Evolutionary conservation across 352 stramenopile species (phyloP).

Genomic region (Phytophthora aleatoria): DNA sequence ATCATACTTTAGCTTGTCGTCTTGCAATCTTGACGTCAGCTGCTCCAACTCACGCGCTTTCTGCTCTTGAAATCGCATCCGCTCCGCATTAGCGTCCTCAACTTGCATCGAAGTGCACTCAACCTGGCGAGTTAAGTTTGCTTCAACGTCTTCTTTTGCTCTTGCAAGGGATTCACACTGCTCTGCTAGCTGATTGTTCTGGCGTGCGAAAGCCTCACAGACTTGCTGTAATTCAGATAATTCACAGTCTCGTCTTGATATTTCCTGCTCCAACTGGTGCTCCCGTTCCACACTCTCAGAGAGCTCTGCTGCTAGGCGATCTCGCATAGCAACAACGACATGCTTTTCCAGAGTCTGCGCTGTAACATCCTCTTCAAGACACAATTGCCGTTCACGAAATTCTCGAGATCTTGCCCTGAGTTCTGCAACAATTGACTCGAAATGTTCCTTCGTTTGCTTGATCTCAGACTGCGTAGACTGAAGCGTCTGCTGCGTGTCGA

Average conservation of each 20-base stretch:
- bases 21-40: slow-evolving; percentile 28
- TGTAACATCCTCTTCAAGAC: slow-evolving; percentile 22
- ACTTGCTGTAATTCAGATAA: slow-evolving; percentile 2
- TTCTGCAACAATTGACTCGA: slow-evolving; percentile 14
- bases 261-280: slow-evolving; percentile 3
- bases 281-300: slow-evolving; percentile 3
- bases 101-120: slow-evolving; percentile 20
- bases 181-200: slow-evolving; percentile 10
- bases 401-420: slow-evolving; percentile 16
- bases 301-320: slow-evolving; percentile 12
- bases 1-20: slow-evolving; percentile 8
- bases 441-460: slow-evolving; percentile 15
- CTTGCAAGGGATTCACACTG: slow-evolving; percentile 11
- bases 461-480: slow-evolving; percentile 37
- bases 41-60: slow-evolving; percentile 44
- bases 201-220: slow-evolving; percentile 1
- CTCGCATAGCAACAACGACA: slow-evolving; percentile 1
- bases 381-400: slow-evolving; percentile 12
- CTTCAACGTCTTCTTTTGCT: slow-evolving; percentile 6
- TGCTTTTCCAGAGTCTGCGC: slow-evolving; percentile 11
- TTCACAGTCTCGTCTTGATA: slow-evolving; percentile 12
- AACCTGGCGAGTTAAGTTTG: slow-evolving; percentile 11
- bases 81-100: slow-evolving; percentile 24
- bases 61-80: slow-evolving; percentile 14
- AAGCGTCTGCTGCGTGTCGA: slow-evolving; percentile 45